phyloP scores from a whole-genome alignment of 2,329 filamentous ascomycete species.

The Trichoderma oligosporum region DNA sequence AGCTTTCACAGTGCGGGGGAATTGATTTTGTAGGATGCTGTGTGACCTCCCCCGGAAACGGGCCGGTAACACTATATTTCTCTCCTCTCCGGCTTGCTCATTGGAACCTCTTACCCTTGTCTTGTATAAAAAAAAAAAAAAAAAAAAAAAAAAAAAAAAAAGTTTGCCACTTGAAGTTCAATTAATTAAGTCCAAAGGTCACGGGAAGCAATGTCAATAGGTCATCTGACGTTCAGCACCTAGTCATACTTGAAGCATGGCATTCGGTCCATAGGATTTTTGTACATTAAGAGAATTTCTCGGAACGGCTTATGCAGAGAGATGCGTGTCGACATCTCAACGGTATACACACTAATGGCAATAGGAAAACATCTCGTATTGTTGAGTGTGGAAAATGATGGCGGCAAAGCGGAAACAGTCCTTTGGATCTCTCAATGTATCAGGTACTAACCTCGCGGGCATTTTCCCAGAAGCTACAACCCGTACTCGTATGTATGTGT shows the following conservation, averaged over 20 bases:
- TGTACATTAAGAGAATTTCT: background rate
- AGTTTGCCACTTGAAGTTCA: slow-evolving; percentile 1
- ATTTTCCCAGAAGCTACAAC: no score
- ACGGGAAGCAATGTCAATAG: background rate
- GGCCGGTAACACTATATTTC: background rate
- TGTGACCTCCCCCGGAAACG: background rate
- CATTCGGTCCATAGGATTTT: background rate
- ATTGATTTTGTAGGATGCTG: background rate
- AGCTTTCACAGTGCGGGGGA: background rate
- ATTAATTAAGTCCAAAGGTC: slow-evolving; percentile 5
- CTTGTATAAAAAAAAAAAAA: no score
- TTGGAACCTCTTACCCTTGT: background rate
- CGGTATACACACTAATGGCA: background rate
- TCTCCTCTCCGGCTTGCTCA: background rate
- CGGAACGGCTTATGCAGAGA: background rate
- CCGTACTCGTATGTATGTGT: no score
- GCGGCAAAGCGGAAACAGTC: background rate
- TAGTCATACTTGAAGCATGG: slow-evolving; percentile 3
- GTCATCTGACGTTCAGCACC: slow-evolving; percentile 4
- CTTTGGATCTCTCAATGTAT: background rate
- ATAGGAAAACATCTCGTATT: background rate
- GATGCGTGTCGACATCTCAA: background rate
- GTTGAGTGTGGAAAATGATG: background rate
- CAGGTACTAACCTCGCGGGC: no score
- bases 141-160: no score